Evolutionary conservation across 495 filamentous ascomycete species (phyloP), one percentile per base, ranked within the genome.

Genomic region (Cryomyces minteri): DNA sequence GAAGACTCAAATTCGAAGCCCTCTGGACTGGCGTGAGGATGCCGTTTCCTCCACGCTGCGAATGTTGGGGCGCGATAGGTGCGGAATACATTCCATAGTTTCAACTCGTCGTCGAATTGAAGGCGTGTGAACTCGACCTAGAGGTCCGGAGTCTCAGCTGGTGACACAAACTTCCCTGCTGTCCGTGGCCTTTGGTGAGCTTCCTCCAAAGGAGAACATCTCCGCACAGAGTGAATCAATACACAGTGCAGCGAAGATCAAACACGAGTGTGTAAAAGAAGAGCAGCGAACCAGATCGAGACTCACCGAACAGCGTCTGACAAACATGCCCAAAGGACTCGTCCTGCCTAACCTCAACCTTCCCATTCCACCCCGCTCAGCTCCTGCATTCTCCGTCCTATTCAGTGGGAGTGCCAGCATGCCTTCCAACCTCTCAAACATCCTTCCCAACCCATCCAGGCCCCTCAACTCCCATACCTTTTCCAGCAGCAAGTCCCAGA

Each of bases 401-500:
- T 25, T 25, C 18, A 25, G 18, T 25, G 18, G 18, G 1, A 25
- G 18, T 25, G 42, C 5, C 5, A 55, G 14, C 14, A 43, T n/a
- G 11, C 44, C 34, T 36, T 46, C 41, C n/a, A 62, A 41, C 12
- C 45, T 32, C 40, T 64, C 52, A 44, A 65, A 61, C 9, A 62
- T 52, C 5, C 4, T 36, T 14, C 50, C 77, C 11, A 94, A 62
- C 0, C 76, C 77, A 64, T 93, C 74, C 11, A 88, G 68, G 37
- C 76, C 87, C 56, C 90, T 75, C 37, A 96, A 73, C 1, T 69
- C 68, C 88, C 90, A 98, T 32, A 96, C 60, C 51, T 81, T 85
- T 45, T 78, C 74, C 5, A 94, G 66, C 43, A 94, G 80, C 12
- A 82, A 57, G 61, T 96, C 88, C 80, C 87, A 90, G 9, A 94